Percentiles rank a stretch among this genome's conserved stretches.
phyloP scores from a whole-genome alignment of 225 moss, liverwort and hornwort genomes.

The Takakia lepidozioides region DNA sequence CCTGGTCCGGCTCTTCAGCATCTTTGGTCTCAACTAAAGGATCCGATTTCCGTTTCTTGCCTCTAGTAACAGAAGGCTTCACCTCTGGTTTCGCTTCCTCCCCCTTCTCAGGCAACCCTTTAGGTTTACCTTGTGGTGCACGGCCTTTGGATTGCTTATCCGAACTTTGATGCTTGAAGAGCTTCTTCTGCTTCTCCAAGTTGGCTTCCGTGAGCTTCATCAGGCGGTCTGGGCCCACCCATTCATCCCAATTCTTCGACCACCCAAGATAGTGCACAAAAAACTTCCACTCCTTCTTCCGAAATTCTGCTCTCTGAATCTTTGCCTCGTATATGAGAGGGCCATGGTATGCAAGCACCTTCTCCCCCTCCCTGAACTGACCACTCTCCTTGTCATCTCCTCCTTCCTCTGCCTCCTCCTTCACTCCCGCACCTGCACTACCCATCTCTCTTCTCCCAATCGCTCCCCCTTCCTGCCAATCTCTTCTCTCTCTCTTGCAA shows the following conservation, averaged over 20 bases:
- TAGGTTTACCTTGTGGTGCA: constrained; percentile 70
- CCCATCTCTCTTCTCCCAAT: no score
- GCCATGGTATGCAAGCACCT: constrained; percentile 93
- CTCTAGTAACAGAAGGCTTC: constrained; percentile 35
- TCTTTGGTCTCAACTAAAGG: constrained; percentile 58
- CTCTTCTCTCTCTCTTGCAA: no score
- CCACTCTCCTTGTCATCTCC: constrained; percentile 29
- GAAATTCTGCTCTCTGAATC: constrained; percentile 83
- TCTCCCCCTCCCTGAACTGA: constrained; percentile 87
- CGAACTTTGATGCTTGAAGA: constrained; percentile 75
- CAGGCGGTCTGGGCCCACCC: constrained; percentile 81
- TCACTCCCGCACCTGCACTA: constrained; percentile 57
- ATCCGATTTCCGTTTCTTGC: constrained; percentile 78
- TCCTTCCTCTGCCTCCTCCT: constrained; percentile 41
- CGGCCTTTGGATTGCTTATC: constrained; percentile 83
- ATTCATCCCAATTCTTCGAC: constrained; percentile 99
- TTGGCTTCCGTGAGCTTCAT: constrained; percentile 87
- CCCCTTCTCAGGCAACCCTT: constrained; percentile 52
- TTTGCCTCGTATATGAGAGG: constrained; percentile 94
- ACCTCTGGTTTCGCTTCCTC: constrained; percentile 27
- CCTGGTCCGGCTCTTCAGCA: constrained; percentile 63
- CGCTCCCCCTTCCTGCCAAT: no score
- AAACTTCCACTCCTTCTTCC: constrained; percentile 89
- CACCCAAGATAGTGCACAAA: constrained; percentile 95
- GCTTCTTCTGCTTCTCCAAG: constrained; percentile 65